Percentiles rank a stretch among this genome's conserved stretches.
These are phyloP conservation scores for Nymphaea colorata DNA, from an alignment of 164 flowering plant genomes.

Conservation along the genomic window DNA sequence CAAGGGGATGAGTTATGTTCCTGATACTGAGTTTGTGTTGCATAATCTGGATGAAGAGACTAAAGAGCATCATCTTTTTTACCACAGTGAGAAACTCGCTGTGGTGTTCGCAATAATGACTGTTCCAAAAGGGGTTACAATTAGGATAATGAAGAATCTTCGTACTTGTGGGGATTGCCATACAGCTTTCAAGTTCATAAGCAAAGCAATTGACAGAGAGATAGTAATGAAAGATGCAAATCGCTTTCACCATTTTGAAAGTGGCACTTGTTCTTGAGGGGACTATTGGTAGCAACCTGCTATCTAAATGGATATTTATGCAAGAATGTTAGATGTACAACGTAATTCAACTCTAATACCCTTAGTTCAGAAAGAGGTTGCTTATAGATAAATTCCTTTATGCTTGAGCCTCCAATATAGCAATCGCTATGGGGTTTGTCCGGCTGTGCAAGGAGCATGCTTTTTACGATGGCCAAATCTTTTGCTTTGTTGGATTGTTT, in stretches of 20 bases:
- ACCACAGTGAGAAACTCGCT: slow-evolving; percentile 67
- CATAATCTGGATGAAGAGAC: slow-evolving; percentile 36
- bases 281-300: slow-evolving; percentile 41
- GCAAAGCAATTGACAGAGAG: slow-evolving; percentile 41
- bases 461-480: too few species aligned
- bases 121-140: slow-evolving; percentile 37
- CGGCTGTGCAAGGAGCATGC: too few species aligned
- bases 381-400: too few species aligned
- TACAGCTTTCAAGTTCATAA: slow-evolving; percentile 47
- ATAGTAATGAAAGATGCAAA: slow-evolving; percentile 55
- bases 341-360: too few species aligned
- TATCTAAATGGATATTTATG: too few species aligned
- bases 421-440: too few species aligned
- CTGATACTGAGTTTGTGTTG: slow-evolving; percentile 9
- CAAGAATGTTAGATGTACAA: too few species aligned
- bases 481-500: too few species aligned
- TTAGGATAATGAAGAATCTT: slow-evolving; percentile 62
- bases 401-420: too few species aligned
- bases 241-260: slow-evolving; percentile 55
- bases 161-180: slow-evolving; percentile 66
- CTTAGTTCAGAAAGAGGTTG: too few species aligned
- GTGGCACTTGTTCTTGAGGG: slow-evolving; percentile 47
- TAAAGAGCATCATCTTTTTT: slow-evolving; percentile 29
- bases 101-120: slow-evolving; percentile 46
- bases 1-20: slow-evolving; percentile 15